Conservation (phyloP, 352 stramenopile species). For the Phytopythium oedochilum region DNA sequence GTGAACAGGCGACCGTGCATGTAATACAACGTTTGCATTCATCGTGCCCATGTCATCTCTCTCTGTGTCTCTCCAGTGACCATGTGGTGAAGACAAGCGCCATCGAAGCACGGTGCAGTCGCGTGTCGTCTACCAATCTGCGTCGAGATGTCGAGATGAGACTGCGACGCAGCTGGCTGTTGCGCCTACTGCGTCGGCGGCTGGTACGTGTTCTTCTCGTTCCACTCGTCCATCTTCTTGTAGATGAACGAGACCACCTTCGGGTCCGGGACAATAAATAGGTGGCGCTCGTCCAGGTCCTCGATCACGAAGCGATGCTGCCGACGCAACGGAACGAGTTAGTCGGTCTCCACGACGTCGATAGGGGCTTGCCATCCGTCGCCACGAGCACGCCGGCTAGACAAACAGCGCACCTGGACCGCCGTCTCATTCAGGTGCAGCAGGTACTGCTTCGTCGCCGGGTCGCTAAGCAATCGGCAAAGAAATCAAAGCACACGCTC, state of each 20-base stretch:
- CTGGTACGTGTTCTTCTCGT: slow-evolving; percentile 87
- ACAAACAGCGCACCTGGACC: slow-evolving; percentile 44
- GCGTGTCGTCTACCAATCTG: too few species aligned
- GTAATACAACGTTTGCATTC: too few species aligned
- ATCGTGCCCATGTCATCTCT: neutral
- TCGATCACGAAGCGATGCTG: slow-evolving; percentile 86
- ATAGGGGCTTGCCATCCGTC: too few species aligned
- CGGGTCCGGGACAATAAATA: slow-evolving; percentile 84
- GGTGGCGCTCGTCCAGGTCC: slow-evolving; percentile 77
- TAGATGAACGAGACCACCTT: slow-evolving; percentile 84
- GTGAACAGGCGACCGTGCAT: neutral
- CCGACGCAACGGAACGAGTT: neutral
- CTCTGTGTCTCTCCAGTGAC: too few species aligned
- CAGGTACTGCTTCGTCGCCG: slow-evolving; percentile 84
- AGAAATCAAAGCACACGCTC: too few species aligned
- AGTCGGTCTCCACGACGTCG: neutral
- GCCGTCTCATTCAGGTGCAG: slow-evolving; percentile 79
- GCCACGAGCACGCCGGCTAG: too few species aligned
- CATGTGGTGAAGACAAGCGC: too few species aligned
- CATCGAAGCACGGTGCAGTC: too few species aligned
- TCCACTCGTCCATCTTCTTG: slow-evolving; percentile 89
- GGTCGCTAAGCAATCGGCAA: slow-evolving; percentile 40
- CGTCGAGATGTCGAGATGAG: too few species aligned
- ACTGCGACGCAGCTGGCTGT: too few species aligned
- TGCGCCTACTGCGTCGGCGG: slow-evolving; percentile 34